These are phyloP conservation scores for Daldinia loculata DNA, from an alignment of 495 filamentous ascomycete species.

Conservation along the genomic window DNA sequence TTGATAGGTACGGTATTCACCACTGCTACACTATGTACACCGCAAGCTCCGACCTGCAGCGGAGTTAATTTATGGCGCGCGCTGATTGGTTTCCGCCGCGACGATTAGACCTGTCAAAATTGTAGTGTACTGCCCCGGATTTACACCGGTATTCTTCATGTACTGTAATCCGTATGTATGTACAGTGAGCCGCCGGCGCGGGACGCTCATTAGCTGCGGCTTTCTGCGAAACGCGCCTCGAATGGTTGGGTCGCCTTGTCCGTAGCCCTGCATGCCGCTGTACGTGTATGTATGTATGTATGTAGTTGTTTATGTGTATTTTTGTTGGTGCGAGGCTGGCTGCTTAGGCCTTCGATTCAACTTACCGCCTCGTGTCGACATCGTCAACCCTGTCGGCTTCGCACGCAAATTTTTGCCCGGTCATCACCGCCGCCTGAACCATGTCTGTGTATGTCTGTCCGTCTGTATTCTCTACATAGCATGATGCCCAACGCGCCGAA, in stretches of 20 bases:
- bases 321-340: neutral
- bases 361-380: neutral
- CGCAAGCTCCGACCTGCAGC: neutral
- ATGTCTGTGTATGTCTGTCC: neutral
- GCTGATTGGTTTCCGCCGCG: conserved; percentile 17
- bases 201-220: neutral
- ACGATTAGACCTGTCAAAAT: neutral
- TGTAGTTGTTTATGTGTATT: neutral
- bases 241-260: neutral
- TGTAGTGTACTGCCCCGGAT: conserved; percentile 20
- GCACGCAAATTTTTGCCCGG: neutral
- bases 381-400: conserved; percentile 4
- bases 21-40: too few relatives aligned
- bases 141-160: conserved; percentile 12
- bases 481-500: neutral
- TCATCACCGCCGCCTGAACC: conserved; percentile 1
- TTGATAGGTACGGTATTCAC: neutral
- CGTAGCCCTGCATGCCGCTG: neutral
- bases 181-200: neutral
- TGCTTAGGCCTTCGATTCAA: neutral
- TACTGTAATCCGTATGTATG: too few relatives aligned
- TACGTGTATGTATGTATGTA: neutral
- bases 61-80: neutral
- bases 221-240: conserved; percentile 8
- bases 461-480: neutral